Conservation (phyloP, 768 basidiomycete genomes). For the Pulveroboletus ravenelii region DNA sequence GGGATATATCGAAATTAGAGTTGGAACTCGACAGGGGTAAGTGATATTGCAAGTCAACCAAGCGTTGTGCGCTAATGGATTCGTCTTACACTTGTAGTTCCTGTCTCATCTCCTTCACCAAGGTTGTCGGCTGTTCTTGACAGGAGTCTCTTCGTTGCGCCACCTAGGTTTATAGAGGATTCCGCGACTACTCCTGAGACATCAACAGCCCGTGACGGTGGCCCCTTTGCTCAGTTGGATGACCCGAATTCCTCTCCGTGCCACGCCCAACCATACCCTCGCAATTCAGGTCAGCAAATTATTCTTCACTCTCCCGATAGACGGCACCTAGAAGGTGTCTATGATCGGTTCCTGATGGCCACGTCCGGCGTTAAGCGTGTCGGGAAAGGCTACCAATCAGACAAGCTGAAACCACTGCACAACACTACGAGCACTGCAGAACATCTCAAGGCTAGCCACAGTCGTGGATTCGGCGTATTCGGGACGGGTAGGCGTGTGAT, state of each 20-base stretch:
- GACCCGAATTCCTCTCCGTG: conserved; percentile 59
- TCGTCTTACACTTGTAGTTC: conserved; percentile 20
- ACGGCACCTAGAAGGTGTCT: conserved; percentile 66
- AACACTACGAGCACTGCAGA: conserved; percentile 27
- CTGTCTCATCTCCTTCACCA: conserved; percentile 39
- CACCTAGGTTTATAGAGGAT: conserved; percentile 42
- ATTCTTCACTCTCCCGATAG: conserved; percentile 51
- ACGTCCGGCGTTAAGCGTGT: conserved; percentile 75
- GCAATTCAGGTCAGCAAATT: conserved; percentile 35
- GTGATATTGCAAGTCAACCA: conserved; percentile 17
- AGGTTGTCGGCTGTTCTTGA: conserved; percentile 66
- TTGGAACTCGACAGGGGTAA: conserved; percentile 61
- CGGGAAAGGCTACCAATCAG: conserved; percentile 79
- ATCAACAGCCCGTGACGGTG: not conserved
- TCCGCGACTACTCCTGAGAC: conserved; percentile 25
- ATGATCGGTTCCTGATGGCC: conserved; percentile 80
- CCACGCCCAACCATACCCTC: conserved; percentile 63
- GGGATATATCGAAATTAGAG: conserved; percentile 59
- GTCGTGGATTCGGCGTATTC: conserved; percentile 28
- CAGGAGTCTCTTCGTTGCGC: conserved; percentile 61
- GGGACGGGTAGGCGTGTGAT: conserved; percentile 45
- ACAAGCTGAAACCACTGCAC: conserved; percentile 44
- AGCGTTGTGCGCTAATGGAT: conserved; percentile 2
- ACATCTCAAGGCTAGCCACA: conserved; percentile 13
- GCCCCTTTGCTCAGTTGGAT: conserved; percentile 20